Conservation (phyloP, 179 eudicot species). For the Monotropa hypopitys region DNA sequence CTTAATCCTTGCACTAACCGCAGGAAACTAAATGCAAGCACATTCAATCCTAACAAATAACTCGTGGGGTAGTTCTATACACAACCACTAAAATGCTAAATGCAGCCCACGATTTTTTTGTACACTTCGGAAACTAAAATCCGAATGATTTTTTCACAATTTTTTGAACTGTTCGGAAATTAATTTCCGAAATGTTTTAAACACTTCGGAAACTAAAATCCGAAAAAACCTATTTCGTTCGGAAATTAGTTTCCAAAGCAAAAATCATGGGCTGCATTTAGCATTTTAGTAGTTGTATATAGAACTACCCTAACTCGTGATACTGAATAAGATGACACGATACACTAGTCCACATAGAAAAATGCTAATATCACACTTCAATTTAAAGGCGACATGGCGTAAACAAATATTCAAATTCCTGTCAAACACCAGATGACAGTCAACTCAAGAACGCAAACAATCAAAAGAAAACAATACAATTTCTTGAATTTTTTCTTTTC, state of each 20-base stretch:
- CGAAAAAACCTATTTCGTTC: too few relatives aligned
- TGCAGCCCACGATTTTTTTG: too few relatives aligned
- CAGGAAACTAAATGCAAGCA: not conserved
- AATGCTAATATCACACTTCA: not conserved
- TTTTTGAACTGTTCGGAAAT: too few relatives aligned
- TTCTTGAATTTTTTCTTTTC: not conserved
- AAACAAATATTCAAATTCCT: not conserved
- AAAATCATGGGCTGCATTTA: too few relatives aligned
- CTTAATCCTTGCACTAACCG: not conserved
- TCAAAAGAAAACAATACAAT: not conserved
- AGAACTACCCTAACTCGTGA: not conserved
- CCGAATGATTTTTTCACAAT: too few relatives aligned
- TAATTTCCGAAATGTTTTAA: too few relatives aligned
- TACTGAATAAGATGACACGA: not conserved
- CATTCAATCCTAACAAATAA: not conserved
- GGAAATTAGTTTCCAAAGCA: too few relatives aligned
- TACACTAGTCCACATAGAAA: not conserved
- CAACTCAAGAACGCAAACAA: not conserved
- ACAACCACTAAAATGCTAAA: too few relatives aligned
- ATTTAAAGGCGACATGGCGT: not conserved
- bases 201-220: too few relatives aligned
- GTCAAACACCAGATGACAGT: not conserved
- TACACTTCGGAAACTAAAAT: too few relatives aligned
- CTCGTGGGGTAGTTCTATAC: too few relatives aligned
- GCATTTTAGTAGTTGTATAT: too few relatives aligned